Evolutionary conservation across 2,329 filamentous ascomycete genomes (phyloP).

Genomic region (Monosporascus sp.): DNA sequence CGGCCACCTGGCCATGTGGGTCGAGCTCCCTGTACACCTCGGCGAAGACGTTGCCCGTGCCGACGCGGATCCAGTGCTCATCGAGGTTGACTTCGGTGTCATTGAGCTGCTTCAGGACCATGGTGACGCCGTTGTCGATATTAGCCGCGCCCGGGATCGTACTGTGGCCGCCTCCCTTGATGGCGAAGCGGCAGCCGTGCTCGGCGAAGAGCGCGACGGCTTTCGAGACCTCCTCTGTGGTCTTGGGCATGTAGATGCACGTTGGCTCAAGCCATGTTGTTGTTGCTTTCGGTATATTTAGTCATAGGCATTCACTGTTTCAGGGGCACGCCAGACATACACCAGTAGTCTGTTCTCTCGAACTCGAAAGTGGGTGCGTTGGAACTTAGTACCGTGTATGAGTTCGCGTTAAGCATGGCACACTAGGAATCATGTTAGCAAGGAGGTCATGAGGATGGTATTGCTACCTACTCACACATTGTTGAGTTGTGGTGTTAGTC

Average conservation of each 20-base stretch:
- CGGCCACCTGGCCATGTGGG: conserved; percentile 4
- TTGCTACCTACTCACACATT: too few relatives aligned
- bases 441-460: too few relatives aligned
- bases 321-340: neutral
- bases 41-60: conserved; percentile 5
- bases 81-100: conserved; percentile 3
- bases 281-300: neutral
- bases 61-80: conserved; percentile 2
- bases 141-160: conserved; percentile 11
- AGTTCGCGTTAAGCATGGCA: too few relatives aligned
- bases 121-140: conserved; percentile 9
- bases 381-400: too few relatives aligned
- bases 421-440: too few relatives aligned
- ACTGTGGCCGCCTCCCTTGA: conserved; percentile 10
- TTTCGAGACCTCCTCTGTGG: conserved; percentile 3
- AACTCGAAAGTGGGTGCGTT: neutral
- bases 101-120: conserved; percentile 8
- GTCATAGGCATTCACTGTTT: too few relatives aligned
- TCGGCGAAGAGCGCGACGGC: conserved; percentile 3
- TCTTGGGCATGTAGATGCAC: conserved; percentile 3
- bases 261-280: conserved; percentile 1
- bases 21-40: conserved; percentile 8
- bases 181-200: conserved; percentile 8
- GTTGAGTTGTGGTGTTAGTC: too few relatives aligned
- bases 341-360: conserved; percentile 2